Percentiles rank a stretch among this genome's conserved stretches.
Conservation (phyloP, 257 asterid genomes). For the Penstemon barbatus region DNA sequence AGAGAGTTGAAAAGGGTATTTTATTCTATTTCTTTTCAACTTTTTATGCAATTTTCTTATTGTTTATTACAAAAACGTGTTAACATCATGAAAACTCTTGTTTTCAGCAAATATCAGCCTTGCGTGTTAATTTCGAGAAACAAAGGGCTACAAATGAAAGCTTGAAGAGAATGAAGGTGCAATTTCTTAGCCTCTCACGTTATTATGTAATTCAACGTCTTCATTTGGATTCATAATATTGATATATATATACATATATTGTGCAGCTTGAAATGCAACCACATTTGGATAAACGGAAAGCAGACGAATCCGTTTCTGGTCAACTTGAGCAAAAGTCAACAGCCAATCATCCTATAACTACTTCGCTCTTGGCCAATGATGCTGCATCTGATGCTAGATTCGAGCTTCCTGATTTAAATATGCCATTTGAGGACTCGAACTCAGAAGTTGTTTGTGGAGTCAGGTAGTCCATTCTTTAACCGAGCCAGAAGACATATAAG, state of each 20-base stretch:
- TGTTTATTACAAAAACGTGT: background rate
- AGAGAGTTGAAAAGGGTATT: conserved; percentile 66
- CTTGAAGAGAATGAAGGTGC: conserved; percentile 70
- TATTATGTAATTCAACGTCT: background rate
- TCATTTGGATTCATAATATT: conserved; percentile 1
- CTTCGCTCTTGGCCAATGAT: conserved; percentile 5
- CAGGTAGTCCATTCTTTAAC: conserved; percentile 27
- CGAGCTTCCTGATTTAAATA: conserved; percentile 41
- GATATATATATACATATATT: background rate
- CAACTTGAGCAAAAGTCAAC: conserved; percentile 24
- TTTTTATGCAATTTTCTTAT: background rate
- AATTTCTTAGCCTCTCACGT: background rate
- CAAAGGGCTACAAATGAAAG: conserved; percentile 52
- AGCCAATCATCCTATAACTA: background rate
- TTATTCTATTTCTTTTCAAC: background rate
- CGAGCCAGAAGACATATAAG: conserved; percentile 26
- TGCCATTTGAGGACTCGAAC: conserved; percentile 24
- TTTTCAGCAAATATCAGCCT: conserved; percentile 47
- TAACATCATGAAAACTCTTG: conserved; percentile 5
- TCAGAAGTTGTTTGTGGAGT: conserved; percentile 28
- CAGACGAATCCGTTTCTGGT: conserved; percentile 25
- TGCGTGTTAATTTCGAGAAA: conserved; percentile 49
- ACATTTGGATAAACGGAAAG: conserved; percentile 18
- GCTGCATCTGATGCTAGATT: background rate
- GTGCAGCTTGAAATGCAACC: conserved; percentile 38